These are phyloP conservation scores for Vaccinium darrowii DNA, from an alignment of 148 eudicot genomes.

Conservation along the genomic window DNA sequence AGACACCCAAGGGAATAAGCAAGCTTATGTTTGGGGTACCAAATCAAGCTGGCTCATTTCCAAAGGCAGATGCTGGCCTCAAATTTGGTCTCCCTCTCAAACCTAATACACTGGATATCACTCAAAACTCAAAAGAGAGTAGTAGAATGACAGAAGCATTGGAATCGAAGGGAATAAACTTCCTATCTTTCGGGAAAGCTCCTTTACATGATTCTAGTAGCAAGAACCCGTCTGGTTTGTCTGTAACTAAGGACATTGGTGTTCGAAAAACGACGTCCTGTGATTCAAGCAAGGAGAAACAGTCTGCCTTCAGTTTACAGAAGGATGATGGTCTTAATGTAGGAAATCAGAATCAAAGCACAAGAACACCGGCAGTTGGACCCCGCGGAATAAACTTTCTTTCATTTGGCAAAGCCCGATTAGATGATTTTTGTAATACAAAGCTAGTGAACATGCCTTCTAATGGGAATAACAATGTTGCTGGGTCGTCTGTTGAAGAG, in stretches of 20 bases:
- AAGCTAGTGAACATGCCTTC: constrained; percentile 14
- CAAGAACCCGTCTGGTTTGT: constrained; percentile 18
- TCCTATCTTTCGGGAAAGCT: constrained; percentile 35
- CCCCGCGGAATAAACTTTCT: constrained; percentile 38
- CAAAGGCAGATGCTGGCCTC: constrained; percentile 28
- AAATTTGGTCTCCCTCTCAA: constrained; percentile 27
- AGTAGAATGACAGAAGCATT: constrained; percentile 16
- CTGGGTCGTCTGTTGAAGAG: constrained; percentile 21
- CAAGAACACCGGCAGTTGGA: constrained; percentile 18
- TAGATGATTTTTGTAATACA: constrained; percentile 12
- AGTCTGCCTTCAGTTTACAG: constrained; percentile 23
- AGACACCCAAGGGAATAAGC: constrained; percentile 62
- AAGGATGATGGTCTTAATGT: constrained; percentile 24
- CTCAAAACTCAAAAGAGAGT: constrained; percentile 21
- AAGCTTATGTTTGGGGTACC: constrained; percentile 48
- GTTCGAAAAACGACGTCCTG: constrained; percentile 23
- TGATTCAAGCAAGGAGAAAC: constrained; percentile 27
- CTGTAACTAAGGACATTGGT: constrained; percentile 15
- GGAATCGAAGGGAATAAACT: constrained; percentile 34
- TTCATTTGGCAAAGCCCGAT: constrained; percentile 30
- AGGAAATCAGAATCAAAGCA: constrained; percentile 24
- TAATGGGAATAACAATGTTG: constrained; percentile 15
- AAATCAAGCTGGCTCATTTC: constrained; percentile 28
- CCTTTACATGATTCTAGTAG: constrained; percentile 19
- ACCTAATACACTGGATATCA: constrained; percentile 7